Base-by-base conservation (phyloP, 2,329 filamentous ascomycete genomes). In the Diaporthe nobilis region DNA sequence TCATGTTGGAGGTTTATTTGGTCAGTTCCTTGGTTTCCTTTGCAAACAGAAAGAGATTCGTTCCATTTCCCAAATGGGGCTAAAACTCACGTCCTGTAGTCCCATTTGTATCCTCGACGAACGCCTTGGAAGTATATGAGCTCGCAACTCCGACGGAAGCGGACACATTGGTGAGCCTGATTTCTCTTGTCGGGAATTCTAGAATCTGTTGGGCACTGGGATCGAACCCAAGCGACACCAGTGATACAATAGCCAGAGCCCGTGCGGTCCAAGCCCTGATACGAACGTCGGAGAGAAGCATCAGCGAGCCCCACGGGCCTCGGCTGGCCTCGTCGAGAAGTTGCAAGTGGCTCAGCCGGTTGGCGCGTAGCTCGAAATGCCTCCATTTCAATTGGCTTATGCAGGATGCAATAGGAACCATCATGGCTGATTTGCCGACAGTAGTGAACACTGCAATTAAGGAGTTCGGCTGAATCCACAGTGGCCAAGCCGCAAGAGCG, bases 381-480 rank as follows among this genome's bases (percentile, higher is more conserved):
- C 44, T 60, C 80, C 79, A 81, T 60, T 80, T 80, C 1, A 79
- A 53, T 63, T 81, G 79, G 17, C 78, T 77, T 28, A 80, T 75
- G 44, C 79, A 80, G 9, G 78, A 75, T 1, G 78, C 77, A 4
- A 78, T 72, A 1, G 77, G 68, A 2, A 80, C 75, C 76, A 80
- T 72, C 76, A 80, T 78, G 1, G 77, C 60, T 1, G 79, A 47
- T 53, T 79, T 80, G 0, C 60, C 70, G 20, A 80, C 61, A 3
- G 78, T 80, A 3, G 77, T 78, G n/a, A 80, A 44, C 34, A 78
- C 67, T 25, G 79, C 75, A 7, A 81, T 49, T 2, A 80, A 72
- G 2, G 79, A 79, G 58, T 81, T 74, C 9, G 73, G 73, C n/a
- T 61, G 65, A n/a, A 71, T 71, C 53, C 37, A 58, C 3, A 65